Conservation (phyloP, 2,329 filamentous ascomycete genomes). For the Fusarium vanettenii region DNA sequence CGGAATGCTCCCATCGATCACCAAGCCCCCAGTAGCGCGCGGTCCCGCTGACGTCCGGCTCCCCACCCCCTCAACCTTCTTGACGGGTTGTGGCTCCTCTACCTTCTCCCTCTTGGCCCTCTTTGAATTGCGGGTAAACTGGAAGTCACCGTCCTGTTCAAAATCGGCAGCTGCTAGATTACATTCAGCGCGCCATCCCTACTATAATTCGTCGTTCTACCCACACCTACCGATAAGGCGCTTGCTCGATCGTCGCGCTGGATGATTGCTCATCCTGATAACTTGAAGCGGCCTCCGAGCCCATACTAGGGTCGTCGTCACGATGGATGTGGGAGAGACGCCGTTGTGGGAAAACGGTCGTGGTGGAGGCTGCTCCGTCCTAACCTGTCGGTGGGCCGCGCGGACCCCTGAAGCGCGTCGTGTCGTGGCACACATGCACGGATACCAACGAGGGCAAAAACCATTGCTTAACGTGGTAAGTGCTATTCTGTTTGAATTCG, state of each 20-base stretch:
- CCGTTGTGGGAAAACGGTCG: constrained; percentile 18
- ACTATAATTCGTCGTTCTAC: constrained; percentile 3
- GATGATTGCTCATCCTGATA: constrained; percentile 76
- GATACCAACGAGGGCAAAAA: not conserved
- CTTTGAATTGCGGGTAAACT: constrained; percentile 77
- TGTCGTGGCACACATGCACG: constrained; percentile 24
- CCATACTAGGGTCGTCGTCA: constrained; percentile 75
- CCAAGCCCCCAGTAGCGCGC: constrained; percentile 47
- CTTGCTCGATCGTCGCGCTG: constrained; percentile 72
- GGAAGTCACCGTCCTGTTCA: constrained; percentile 82
- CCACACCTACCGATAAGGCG: constrained; percentile 68
- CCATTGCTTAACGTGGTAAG: not conserved
- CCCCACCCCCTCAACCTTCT: constrained; percentile 51
- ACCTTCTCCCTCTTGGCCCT: constrained; percentile 68
- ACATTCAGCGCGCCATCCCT: constrained; percentile 30
- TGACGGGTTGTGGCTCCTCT: constrained; percentile 55
- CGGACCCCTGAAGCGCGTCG: constrained; percentile 29
- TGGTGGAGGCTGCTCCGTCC: constrained; percentile 12
- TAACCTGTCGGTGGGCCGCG: constrained; percentile 21
- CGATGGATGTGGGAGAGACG: constrained; percentile 28
- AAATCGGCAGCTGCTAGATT: constrained; percentile 59
- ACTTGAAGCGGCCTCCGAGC: constrained; percentile 73
- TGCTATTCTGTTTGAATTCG: constrained; percentile 21
- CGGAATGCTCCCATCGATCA: constrained; percentile 35
- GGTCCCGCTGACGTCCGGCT: constrained; percentile 46